Evolutionary conservation across 228 moss, liverwort and hornwort species (phyloP), one percentile per base, ranked within the genome.

Genomic region (Sphagnum fallax): DNA sequence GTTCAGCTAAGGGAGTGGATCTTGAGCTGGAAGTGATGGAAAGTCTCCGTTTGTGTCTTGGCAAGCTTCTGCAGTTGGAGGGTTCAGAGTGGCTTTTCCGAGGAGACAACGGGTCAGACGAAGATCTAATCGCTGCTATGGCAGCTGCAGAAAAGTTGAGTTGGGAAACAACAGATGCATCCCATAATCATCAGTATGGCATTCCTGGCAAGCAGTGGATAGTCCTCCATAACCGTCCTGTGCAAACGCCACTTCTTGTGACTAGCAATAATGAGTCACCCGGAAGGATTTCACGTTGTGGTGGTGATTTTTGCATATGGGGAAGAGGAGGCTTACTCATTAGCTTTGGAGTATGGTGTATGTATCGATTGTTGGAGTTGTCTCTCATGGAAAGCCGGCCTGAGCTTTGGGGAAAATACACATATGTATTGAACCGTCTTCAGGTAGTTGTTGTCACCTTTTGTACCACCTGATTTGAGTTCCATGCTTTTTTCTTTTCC

Each of bases 401-500:
- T n/a, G 93, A 93, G 70, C 77, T 93, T 48, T 93, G 93, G 93
- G 93, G 93, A 65, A 93, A 93, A 74, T 93, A 93, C 64, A 93
- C 93, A 4, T 93, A 91, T 65, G 93, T 93, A 15, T 70, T 93
- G 71, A 93, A 93, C 72, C 87, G 93, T 52, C 91, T 93, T 65
- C 93, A 93, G 89, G 93, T 93, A 82, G 67, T 53, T 57, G 55
- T 8, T 32, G 32, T 32, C 32, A 32, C 32, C 32, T 32, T 32
- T 32, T 32, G 32, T 32, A 3, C 32, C 32, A 32, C 32, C 32
- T 32, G 32, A 32, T 32, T 32, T 32, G 32, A 32, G 32, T 32
- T 32, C 32, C 2, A 32, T 32, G 32, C 32, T 32, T 32, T 32
- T 32, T 32, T 32, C 32, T 32, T 32, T 32, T 32, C 32, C 32